Evolutionary conservation across 164 flowering plant genomes (phyloP).

Genomic region (Umbilicus rupestris): DNA sequence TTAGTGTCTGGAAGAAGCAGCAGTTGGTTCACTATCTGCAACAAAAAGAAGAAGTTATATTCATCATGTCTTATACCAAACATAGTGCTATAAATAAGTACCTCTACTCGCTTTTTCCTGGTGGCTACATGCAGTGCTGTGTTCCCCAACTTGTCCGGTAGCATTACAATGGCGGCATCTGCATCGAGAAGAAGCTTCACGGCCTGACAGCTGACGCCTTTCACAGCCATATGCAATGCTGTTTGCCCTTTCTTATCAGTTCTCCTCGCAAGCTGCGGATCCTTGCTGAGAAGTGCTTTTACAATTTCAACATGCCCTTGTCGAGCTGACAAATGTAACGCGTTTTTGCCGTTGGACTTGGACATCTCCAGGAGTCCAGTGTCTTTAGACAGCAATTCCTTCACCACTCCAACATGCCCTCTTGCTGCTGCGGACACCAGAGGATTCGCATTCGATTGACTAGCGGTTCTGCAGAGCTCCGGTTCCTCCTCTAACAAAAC

Average conservation of each 20-base stretch:
- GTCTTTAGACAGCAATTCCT: slow-evolving; percentile 41
- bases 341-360: slow-evolving; percentile 57
- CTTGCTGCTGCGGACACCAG: slow-evolving; percentile 52
- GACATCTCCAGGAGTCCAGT: slow-evolving; percentile 34
- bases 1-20: slow-evolving; percentile 47
- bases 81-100: slow-evolving; percentile 20
- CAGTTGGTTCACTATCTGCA: slow-evolving; percentile 60
- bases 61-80: too few species aligned
- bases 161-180: slow-evolving; percentile 49
- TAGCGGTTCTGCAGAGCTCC: slow-evolving; percentile 37
- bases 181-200: slow-evolving; percentile 43
- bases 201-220: slow-evolving; percentile 41
- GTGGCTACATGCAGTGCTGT: slow-evolving; percentile 54
- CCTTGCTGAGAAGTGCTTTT: slow-evolving; percentile 37
- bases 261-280: slow-evolving; percentile 43
- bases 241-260: slow-evolving; percentile 63
- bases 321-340: slow-evolving; percentile 53
- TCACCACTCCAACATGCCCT: slow-evolving; percentile 45
- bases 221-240: slow-evolving; percentile 61
- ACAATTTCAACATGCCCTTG: slow-evolving; percentile 59
- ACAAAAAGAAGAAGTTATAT: too few species aligned
- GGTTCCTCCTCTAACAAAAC: slow-evolving; percentile 46
- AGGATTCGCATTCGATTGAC: slow-evolving; percentile 52
- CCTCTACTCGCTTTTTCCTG: slow-evolving; percentile 51
- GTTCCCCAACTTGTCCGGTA: slow-evolving; percentile 51